Conservation (phyloP, 208 protist species). For the Trypanosoma brucei region DNA sequence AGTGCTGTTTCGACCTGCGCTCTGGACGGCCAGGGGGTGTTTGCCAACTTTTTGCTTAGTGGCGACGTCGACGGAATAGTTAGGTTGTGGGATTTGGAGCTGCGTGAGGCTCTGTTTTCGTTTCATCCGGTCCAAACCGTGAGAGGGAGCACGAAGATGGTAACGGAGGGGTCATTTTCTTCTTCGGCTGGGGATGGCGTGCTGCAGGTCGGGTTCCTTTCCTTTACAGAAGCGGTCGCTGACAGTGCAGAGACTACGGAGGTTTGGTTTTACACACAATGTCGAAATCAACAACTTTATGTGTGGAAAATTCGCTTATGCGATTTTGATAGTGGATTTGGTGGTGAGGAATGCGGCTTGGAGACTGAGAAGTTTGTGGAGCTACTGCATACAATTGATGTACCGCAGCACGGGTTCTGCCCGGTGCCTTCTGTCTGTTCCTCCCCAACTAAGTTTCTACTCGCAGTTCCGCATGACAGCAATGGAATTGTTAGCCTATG, state of each 20-base stretch:
- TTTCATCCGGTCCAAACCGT: constrained; percentile 27
- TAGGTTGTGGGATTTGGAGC: constrained; percentile 63
- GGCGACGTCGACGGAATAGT: constrained; percentile 64
- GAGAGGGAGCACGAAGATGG: neutral
- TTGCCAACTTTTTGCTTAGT: constrained; percentile 36
- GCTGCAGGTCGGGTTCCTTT: constrained; percentile 32
- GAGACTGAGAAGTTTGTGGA: neutral
- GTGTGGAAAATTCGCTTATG: constrained; percentile 33
- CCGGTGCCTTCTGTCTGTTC: constrained; percentile 23
- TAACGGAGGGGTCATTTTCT: neutral
- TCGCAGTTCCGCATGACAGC: constrained; percentile 56
- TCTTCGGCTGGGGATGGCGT: constrained; percentile 20
- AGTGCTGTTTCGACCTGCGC: constrained; percentile 52
- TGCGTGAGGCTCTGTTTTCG: constrained; percentile 35
- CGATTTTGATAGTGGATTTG: neutral
- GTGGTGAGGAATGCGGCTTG: neutral
- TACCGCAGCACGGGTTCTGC: constrained; percentile 78
- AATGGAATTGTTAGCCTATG: constrained; percentile 44
- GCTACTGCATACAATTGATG: constrained; percentile 39
- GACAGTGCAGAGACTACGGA: neutral
- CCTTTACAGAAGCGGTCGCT: neutral
- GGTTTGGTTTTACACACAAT: constrained; percentile 67
- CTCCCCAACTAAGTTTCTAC: constrained; percentile 11
- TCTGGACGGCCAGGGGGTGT: constrained; percentile 38
- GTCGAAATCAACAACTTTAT: constrained; percentile 69